Base-by-base conservation (phyloP, 202 grass and related monocot genomes). In the Brachypodium distachyon region DNA sequence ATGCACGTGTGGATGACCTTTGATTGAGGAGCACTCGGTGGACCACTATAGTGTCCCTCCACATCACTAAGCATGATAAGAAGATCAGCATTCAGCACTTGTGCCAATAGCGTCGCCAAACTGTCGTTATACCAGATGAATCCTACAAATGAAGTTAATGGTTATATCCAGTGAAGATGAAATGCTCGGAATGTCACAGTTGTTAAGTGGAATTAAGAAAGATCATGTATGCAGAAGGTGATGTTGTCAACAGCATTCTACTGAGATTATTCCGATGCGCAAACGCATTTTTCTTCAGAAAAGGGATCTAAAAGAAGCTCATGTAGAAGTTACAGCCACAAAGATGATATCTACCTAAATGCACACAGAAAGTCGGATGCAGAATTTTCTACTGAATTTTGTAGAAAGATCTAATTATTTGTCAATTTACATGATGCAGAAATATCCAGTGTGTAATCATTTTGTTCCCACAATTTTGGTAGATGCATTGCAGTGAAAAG, bases 41-140 rank as follows among this genome's bases (percentile, higher is more conserved):
- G 93, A 26, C 90, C 93, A 40, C 83, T 93, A 68, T 93, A 97
- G 4, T 93, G 90, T 43, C 93, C 93, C 51, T 93, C n/a, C n/a
- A n/a, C n/a, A n/a, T n/a, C n/a, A n/a, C n/a, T n/a, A n/a, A n/a
- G n/a, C n/a, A n/a, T n/a, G 82, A 97, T 53, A 77, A 97, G 90
- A 61, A 97, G 85, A 76, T 97, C 85, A 28, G 90, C 90, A 61
- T 90, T 74, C 42, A 93, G 71, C 68, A 93, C 93, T 21, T 79
- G 56, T 10, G 93, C 93, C 61, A 97, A 67, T 36, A 97, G 76
- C 47, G 82, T 85, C 4, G 93, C 93, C 67, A 97, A 80, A 80
- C 93, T 97, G 29, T 97, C 93, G 63, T 97, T 97, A 49, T 85
- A 37, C 90, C 93, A 76, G 85, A 97, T 51, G 90, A 78, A 74